Conservation (phyloP, 1,139 yeast species). For the Debaryomyces subglobosus region DNA sequence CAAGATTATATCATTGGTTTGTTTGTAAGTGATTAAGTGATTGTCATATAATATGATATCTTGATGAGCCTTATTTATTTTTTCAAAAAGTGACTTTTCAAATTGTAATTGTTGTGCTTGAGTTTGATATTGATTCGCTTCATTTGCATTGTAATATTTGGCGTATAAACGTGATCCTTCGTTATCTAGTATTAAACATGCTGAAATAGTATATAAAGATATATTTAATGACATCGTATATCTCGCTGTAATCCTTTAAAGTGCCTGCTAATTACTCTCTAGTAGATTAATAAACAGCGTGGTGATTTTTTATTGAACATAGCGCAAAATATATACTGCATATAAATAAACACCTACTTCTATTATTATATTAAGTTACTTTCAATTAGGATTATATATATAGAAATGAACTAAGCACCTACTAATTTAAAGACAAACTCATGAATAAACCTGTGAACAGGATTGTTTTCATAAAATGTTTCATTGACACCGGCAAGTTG, state of each 20-base stretch:
- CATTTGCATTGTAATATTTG: conserved; percentile 69
- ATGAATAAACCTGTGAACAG: conserved; percentile 39
- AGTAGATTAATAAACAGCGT: conserved; percentile 9
- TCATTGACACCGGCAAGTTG: conserved; percentile 19
- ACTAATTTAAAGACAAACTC: conserved; percentile 29
- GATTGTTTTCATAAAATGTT: conserved; percentile 36
- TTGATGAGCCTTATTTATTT: conserved; percentile 77
- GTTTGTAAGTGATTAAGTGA: conserved; percentile 81
- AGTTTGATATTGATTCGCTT: conserved; percentile 35
- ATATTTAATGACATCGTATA: conserved; percentile 55
- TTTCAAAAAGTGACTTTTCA: conserved; percentile 71
- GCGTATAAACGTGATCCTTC: conserved; percentile 82
- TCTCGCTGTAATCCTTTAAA: neutral
- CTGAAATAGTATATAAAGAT: conserved; percentile 77
- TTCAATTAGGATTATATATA: neutral
- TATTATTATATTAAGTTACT: neutral
- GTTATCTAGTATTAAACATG: conserved; percentile 77
- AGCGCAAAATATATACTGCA: conserved; percentile 2
- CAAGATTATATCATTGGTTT: conserved; percentile 74
- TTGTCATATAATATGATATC: conserved; percentile 82
- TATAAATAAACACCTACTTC: neutral
- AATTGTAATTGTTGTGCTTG: conserved; percentile 72
- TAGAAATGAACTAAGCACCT: conserved; percentile 13
- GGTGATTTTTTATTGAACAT: conserved; percentile 10
- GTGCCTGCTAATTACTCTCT: neutral